A percentile compares a stretch with the other conserved stretches of the same genome.
Evolutionary conservation across 1,139 yeast genomes (phyloP).

Genomic region (Scheffersomyces lignicola): DNA sequence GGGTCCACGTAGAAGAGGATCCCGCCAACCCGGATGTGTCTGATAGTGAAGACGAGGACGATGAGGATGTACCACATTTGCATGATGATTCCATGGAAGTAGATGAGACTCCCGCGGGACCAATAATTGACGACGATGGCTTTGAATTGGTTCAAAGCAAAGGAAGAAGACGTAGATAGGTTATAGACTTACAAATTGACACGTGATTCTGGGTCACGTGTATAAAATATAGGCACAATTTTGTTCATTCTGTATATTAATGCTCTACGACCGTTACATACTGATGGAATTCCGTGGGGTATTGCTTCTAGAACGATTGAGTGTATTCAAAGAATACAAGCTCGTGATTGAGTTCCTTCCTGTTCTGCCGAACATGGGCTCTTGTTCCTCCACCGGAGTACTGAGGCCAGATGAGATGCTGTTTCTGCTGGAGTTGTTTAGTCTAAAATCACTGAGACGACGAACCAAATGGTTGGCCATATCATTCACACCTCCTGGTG

Average conservation of each 20-base stretch:
- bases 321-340: conserved; percentile 42
- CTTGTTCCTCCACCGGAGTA: conserved; percentile 36
- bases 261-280: conserved; percentile 11
- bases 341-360: conserved; percentile 38
- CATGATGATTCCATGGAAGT: conserved; percentile 40
- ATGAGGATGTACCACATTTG: conserved; percentile 18
- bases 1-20: conserved; percentile 50
- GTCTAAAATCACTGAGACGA: conserved; percentile 47
- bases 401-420: conserved; percentile 22
- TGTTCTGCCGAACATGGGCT: conserved; percentile 17
- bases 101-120: conserved; percentile 44
- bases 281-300: conserved; percentile 45
- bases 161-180: conserved; percentile 36
- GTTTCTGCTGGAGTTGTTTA: conserved; percentile 22
- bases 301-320: conserved; percentile 39
- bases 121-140: conserved; percentile 89
- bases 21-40: conserved; percentile 61
- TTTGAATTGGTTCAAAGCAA: conserved; percentile 81
- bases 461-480: conserved; percentile 50
- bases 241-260: no score
- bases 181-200: neutral
- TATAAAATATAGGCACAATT: conserved; percentile 2
- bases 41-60: conserved; percentile 46
- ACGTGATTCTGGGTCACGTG: conserved; percentile 1
- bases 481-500: conserved; percentile 51